These are phyloP conservation scores for Letharia columbiana DNA, from an alignment of 495 filamentous ascomycete species.

Conservation along the genomic window DNA sequence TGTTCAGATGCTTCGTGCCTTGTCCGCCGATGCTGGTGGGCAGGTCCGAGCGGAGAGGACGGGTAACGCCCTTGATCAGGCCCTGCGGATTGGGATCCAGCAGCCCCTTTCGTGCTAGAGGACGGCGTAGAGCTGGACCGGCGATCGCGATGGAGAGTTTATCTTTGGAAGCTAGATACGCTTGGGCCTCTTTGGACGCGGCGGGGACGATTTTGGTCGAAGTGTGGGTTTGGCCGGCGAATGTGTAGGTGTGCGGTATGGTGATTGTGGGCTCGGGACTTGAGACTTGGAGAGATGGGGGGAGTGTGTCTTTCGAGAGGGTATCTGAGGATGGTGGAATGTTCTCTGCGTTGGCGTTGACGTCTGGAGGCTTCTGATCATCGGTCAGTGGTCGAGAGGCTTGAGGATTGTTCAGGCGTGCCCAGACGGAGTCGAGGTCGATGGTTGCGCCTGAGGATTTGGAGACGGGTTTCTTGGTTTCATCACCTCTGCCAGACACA, in stretches of 20 bases:
- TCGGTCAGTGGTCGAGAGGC: conserved; percentile 18
- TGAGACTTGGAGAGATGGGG: conserved; percentile 17
- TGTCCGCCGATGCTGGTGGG: conserved; percentile 39
- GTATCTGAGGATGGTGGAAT: conserved; percentile 20
- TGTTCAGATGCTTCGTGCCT: conserved; percentile 25
- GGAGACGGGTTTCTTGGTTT: conserved; percentile 52
- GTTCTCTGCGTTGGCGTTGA: conserved; percentile 24
- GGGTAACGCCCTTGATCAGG: conserved; percentile 32
- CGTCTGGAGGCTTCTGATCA: conserved; percentile 14
- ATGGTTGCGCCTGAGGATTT: conserved; percentile 63
- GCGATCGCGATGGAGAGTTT: conserved; percentile 34
- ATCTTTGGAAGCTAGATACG: conserved; percentile 54
- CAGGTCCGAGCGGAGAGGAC: conserved; percentile 16
- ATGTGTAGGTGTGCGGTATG: conserved; percentile 83
- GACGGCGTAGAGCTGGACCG: conserved; percentile 47
- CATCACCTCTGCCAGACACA: conserved; percentile 37
- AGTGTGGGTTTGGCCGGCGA: conserved; percentile 77
- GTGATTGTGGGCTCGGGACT: conserved; percentile 50
- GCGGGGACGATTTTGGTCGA: conserved; percentile 73
- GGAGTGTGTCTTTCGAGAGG: conserved; percentile 10
- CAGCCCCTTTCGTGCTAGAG: conserved; percentile 62
- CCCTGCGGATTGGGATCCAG: conserved; percentile 65
- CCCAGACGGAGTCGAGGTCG: conserved; percentile 87
- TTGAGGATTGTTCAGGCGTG: conserved; percentile 56
- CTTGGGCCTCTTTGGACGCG: conserved; percentile 71